A percentile compares a stretch with the other conserved stretches of the same genome.
Conservation (phyloP, 108 stramenopile species). For the Skeletonema potamos region DNA sequence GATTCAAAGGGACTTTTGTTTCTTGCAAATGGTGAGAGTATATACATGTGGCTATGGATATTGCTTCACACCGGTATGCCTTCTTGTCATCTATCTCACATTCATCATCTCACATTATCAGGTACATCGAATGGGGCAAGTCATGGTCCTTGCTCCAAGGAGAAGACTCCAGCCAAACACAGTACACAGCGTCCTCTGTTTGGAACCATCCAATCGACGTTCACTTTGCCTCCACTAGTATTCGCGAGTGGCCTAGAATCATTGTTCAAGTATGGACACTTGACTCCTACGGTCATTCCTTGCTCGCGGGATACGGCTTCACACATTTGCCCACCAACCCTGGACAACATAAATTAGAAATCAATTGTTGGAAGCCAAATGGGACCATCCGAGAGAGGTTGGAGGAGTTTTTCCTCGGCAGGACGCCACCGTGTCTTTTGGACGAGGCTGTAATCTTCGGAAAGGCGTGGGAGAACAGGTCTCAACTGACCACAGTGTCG, state of each 20-base stretch:
- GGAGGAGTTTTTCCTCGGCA: conserved; percentile 54
- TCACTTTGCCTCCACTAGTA: conserved; percentile 59
- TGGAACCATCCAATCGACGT: conserved; percentile 74
- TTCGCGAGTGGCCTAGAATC: conserved; percentile 65
- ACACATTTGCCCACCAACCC: conserved; percentile 57
- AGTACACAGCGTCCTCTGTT: conserved; percentile 45
- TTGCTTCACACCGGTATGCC: background rate
- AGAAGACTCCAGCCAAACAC: conserved; percentile 53
- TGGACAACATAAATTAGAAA: conserved; percentile 46
- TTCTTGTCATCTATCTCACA: background rate
- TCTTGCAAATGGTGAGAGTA: conserved; percentile 61
- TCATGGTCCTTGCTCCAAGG: conserved; percentile 56
- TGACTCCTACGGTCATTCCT: conserved; percentile 58
- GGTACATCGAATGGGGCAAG: conserved; percentile 58
- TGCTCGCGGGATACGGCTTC: conserved; percentile 63
- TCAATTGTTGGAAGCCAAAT: conserved; percentile 58
- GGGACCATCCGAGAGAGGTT: conserved; percentile 55
- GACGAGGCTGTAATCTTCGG: conserved; percentile 51
- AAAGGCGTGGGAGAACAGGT: conserved; percentile 59
- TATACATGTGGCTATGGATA: background rate
- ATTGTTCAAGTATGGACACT: conserved; percentile 60
- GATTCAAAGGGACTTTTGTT: conserved; percentile 48
- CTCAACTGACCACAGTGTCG: conserved; percentile 45
- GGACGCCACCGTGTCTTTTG: conserved; percentile 45
- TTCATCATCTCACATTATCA: background rate